A percentile compares a stretch with the other conserved stretches of the same genome.
These are phyloP conservation scores for Leccinum subtestaceum DNA, from an alignment of 768 basidiomycete genomes.

Conservation along the genomic window DNA sequence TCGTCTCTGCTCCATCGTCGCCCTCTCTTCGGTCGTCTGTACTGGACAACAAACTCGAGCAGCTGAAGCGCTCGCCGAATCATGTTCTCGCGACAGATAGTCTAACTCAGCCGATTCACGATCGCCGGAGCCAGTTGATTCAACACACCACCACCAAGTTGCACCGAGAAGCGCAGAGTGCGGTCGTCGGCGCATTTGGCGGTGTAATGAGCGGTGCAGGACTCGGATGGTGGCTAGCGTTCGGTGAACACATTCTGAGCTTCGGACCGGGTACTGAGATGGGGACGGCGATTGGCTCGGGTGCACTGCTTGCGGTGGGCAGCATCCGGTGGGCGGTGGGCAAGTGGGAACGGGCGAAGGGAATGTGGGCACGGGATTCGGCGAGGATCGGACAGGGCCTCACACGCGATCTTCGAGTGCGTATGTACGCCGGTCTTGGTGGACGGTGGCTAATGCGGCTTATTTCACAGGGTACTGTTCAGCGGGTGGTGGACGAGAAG, in stretches of 20 bases:
- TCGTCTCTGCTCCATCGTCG: conserved; percentile 36
- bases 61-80: conserved; percentile 46
- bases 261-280: conserved; percentile 43
- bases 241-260: conserved; percentile 38
- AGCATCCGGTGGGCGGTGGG: conserved; percentile 63
- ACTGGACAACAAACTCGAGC: conserved; percentile 56
- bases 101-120: conserved; percentile 49
- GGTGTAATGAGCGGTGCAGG: conserved; percentile 49
- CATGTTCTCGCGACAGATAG: conserved; percentile 43
- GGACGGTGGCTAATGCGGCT: conserved; percentile 1
- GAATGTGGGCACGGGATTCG: conserved; percentile 68
- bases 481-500: conserved; percentile 47
- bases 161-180: conserved; percentile 62
- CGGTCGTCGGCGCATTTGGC: conserved; percentile 48
- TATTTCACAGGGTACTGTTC: conserved; percentile 43
- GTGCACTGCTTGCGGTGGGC: conserved; percentile 46
- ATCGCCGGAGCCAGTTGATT: conserved; percentile 53
- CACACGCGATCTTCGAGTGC: conserved; percentile 61
- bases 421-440: conserved; percentile 5
- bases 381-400: conserved; percentile 58
- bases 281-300: conserved; percentile 58
- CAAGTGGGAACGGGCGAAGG: conserved; percentile 67
- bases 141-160: conserved; percentile 54
- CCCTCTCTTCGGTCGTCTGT: conserved; percentile 47
- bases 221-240: conserved; percentile 54